These are phyloP conservation scores for Colletotrichum sp. DNA, from an alignment of 2,329 filamentous ascomycete species.

Conservation along the genomic window DNA sequence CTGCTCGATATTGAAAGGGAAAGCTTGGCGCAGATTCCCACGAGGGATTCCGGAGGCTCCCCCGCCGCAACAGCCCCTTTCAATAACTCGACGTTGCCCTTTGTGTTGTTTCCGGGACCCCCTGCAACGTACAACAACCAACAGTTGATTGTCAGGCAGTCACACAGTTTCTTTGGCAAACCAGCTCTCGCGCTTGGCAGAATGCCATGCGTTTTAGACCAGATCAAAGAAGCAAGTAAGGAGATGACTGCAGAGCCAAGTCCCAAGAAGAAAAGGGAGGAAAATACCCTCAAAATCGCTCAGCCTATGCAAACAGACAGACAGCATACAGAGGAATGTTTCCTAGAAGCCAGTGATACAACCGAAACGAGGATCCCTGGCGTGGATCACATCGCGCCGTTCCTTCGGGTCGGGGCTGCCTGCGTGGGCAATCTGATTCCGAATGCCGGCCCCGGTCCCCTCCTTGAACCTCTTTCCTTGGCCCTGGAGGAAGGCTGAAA, in stretches of 20 bases:
- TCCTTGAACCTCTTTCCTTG: not conserved
- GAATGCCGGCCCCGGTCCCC: not conserved
- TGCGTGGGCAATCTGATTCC: not conserved
- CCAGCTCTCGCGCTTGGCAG: not conserved
- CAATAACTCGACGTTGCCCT: not conserved
- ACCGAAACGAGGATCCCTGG: not conserved
- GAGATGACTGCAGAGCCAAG: not conserved
- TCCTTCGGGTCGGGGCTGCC: not conserved
- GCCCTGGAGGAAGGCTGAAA: not conserved
- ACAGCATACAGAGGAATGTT: not conserved
- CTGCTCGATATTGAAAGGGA: not conserved
- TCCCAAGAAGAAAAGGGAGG: not conserved
- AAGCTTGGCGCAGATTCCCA: constrained; percentile 3
- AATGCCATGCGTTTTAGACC: not conserved
- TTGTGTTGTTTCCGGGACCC: not conserved
- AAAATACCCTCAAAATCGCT: not conserved
- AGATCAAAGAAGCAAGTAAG: not conserved
- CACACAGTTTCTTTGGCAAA: not conserved
- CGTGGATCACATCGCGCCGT: not conserved
- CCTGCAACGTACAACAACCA: not conserved
- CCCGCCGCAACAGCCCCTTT: not conserved
- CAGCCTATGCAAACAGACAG: not conserved
- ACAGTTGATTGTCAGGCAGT: not conserved
- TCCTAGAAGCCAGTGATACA: not conserved
- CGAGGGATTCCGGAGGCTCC: constrained; percentile 7